Evolutionary conservation across 2,329 filamentous ascomycete genomes (phyloP).

Genomic region (Akanthomyces dipterigenus): DNA sequence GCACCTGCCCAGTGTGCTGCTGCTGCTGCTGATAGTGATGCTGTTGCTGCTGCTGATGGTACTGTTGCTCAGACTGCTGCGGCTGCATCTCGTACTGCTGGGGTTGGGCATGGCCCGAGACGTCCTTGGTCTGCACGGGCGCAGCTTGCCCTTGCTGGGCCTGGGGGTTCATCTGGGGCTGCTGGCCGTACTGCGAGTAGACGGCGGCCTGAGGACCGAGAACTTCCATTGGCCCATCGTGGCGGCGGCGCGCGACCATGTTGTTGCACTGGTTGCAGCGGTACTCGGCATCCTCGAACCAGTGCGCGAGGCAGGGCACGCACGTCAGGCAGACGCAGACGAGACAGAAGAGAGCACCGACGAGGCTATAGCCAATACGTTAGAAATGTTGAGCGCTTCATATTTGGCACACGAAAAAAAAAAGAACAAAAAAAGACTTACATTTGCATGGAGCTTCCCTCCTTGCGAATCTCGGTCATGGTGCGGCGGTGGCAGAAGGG

Average conservation of each 20-base stretch:
- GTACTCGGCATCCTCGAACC: slow-evolving; percentile 26
- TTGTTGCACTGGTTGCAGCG: slow-evolving; percentile 24
- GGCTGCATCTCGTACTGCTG: slow-evolving; percentile 11
- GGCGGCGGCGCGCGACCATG: slow-evolving; percentile 20
- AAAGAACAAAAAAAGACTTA: slow-evolving; percentile 10
- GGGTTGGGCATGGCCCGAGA: not conserved
- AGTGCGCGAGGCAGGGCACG: slow-evolving; percentile 25
- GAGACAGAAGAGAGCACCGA: slow-evolving; percentile 24
- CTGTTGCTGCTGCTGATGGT: not conserved
- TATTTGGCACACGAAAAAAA: too few species aligned
- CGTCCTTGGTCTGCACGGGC: not conserved
- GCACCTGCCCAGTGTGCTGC: not conserved
- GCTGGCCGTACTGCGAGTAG: slow-evolving; percentile 15
- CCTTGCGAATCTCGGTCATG: slow-evolving; percentile 17
- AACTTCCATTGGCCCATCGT: slow-evolving; percentile 18
- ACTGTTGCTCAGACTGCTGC: not conserved
- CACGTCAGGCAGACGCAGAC: slow-evolving; percentile 26
- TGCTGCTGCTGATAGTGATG: not conserved
- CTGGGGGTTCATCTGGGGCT: slow-evolving; percentile 12
- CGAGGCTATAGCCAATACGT: slow-evolving; percentile 16
- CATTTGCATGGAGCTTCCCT: slow-evolving; percentile 23
- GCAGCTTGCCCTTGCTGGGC: slow-evolving; percentile 1
- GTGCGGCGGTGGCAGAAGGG: slow-evolving; percentile 23
- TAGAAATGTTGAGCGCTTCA: too few species aligned
- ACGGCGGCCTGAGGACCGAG: slow-evolving; percentile 16